phyloP scores from a whole-genome alignment of 768 basidiomycete species.

The Phaeotremella fagi region DNA sequence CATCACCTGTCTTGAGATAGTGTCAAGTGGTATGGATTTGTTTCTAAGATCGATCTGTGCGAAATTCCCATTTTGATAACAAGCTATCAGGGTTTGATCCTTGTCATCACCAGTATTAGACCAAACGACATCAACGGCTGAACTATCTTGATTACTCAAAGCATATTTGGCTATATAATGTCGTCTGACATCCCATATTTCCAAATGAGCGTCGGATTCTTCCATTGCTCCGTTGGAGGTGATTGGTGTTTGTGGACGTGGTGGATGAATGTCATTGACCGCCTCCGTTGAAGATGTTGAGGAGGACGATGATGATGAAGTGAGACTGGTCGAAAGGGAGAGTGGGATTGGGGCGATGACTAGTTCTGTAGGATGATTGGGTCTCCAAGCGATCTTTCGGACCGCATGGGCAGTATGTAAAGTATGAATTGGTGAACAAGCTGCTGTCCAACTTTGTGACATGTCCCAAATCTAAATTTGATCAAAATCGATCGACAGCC shows the following conservation, averaged over 20 bases:
- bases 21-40: conserved; percentile 32
- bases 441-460: conserved; percentile 30
- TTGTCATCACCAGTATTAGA: conserved; percentile 13
- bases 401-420: conserved; percentile 40
- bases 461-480: conserved; percentile 49
- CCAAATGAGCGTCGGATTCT: conserved; percentile 37
- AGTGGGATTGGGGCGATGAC: conserved; percentile 38
- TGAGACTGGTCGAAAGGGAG: conserved; percentile 1
- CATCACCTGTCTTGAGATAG: conserved; percentile 39
- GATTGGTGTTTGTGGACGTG: not conserved
- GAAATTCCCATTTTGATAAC: conserved; percentile 41
- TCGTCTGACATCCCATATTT: conserved; percentile 46
- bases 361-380: conserved; percentile 42
- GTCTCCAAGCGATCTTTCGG: conserved; percentile 42
- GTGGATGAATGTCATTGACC: not conserved
- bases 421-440: conserved; percentile 35
- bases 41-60: conserved; percentile 30
- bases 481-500: not conserved
- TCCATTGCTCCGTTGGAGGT: too few relatives aligned
- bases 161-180: conserved; percentile 44
- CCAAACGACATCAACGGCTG: conserved; percentile 37
- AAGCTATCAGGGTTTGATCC: conserved; percentile 24
- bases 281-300: not conserved
- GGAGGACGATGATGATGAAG: conserved; percentile 2
- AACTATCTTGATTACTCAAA: conserved; percentile 27